Base-by-base conservation (phyloP, 2,329 filamentous ascomycete species). In the Hortaea werneckii region DNA sequence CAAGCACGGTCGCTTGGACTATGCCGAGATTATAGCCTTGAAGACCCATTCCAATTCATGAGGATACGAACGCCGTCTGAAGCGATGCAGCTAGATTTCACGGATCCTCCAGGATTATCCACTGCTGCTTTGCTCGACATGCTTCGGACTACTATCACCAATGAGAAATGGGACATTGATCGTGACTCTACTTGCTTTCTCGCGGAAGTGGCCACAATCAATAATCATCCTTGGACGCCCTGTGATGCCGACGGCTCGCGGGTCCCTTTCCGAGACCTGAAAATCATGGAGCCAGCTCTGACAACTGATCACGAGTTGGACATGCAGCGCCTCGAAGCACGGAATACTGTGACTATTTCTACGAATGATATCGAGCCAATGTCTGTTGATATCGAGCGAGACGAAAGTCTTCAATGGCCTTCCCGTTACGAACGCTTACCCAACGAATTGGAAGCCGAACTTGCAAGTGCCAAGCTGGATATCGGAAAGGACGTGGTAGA, bases 211-310 rank as follows among this genome's bases (percentile, higher is more conserved):
- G 41, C 54, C 27, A 43, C 46, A 6, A 28, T 44, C 5, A 37
- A 35, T 9, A 48, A 51, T 13, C 41, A 48, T 9, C 38, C 49
- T 20, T 43, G 11, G n/a, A 29, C 4, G 8, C 29, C 11, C 20
- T 27, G 8, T 29, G 9, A 8, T 5, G 8, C 45, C 10, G 11
- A 30, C 6, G 29, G 41, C 12, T 6, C 13, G 1, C 9, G 34
- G 9, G 32, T 29, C 3, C 37, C 4, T 10, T 43, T 54, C 5
- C 39, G 47, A 27, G 42, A 51, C 5, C 55, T 57, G 11, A 75
- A 70, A 49, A 47, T 69, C 7, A 72, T 76, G 43, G 46, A 67
- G 32, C 74, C 76, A 2, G 42, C 77, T 0, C 58, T 77, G 5
- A 44, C n/a, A 3, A 64, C 61, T 3, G 71, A 75, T 50, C 60